Evolutionary conservation across 495 filamentous ascomycete species (phyloP).

Genomic region (Diplogelasinospora grovesii): DNA sequence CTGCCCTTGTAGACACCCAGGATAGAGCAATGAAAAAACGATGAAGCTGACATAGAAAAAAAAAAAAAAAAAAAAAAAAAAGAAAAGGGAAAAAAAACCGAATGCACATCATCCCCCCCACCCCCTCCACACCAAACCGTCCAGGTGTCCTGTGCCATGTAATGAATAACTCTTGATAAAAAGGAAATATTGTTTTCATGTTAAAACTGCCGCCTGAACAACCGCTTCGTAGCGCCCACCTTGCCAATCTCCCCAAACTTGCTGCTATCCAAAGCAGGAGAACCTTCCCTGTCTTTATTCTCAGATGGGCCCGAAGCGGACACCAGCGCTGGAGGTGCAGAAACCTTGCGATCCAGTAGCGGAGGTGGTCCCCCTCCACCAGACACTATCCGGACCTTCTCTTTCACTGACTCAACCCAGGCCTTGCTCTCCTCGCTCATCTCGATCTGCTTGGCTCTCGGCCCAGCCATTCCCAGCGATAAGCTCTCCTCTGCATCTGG

Average conservation of each 20-base stretch:
- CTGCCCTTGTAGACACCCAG: no score
- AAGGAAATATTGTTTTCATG: background rate
- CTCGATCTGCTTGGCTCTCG: slow-evolving; percentile 48
- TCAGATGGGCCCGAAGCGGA: no score
- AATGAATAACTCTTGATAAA: background rate
- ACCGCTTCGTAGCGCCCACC: slow-evolving; percentile 49
- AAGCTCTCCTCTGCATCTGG: slow-evolving; percentile 54
- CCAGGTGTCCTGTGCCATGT: background rate
- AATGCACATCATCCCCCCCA: no score
- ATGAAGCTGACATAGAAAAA: background rate
- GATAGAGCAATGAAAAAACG: no score
- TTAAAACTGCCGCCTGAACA: slow-evolving; percentile 33
- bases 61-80: slow-evolving; percentile 1
- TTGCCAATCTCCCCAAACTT: slow-evolving; percentile 54
- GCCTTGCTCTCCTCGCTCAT: slow-evolving; percentile 58
- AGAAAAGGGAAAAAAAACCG: slow-evolving; percentile 1
- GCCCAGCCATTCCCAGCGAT: slow-evolving; percentile 56
- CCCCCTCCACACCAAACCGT: background rate
- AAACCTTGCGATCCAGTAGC: slow-evolving; percentile 41
- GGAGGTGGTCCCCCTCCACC: no score
- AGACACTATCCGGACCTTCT: slow-evolving; percentile 55
- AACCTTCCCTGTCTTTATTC: no score
- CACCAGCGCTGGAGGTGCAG: slow-evolving; percentile 6
- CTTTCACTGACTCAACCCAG: slow-evolving; percentile 71
- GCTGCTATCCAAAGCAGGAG: slow-evolving; percentile 11